Base-by-base conservation (phyloP, 345 rosid species). In the Raphanus raphanistrum region DNA sequence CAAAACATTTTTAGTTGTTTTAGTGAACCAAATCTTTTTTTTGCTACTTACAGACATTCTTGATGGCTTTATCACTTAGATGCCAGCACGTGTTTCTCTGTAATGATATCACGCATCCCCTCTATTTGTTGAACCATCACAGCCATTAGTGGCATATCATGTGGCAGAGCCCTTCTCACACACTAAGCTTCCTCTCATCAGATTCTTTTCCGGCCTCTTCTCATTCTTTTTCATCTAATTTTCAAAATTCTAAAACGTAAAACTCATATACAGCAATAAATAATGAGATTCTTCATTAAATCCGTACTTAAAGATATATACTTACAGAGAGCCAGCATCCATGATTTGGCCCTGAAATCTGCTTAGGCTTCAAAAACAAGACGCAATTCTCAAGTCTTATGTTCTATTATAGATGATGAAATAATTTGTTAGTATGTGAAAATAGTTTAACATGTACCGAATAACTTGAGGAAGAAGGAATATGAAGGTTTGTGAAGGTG, bases 31-130 rank as follows among this genome's bases (percentile, higher is more conserved):
- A 28, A 16, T 9, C 21, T 21, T 35, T 35, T 8, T 35, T 35
- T 1, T 16, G n/a, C 15, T 0, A 88, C 98, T 87, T 66, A 92
- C 97, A 90, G 8, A 89, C 88, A 28, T 81, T 88, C 85, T 92
- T 94, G 64, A 94, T 83, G 73, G 93, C 86, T 73, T 80, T 81
- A 66, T 94, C 97, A 82, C 97, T 92, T 12, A 94, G 91, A 84
- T 92, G 98, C 91, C 86, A 83, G n/a, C 31, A 90, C 72, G 4
- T 92, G 88, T 82, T 92, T 94, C 75, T 83, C 52, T 55, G 91
- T 89, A 63, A 88, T 79, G 62, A 89, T 76, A 29, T 89, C 97
- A 76, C 88, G 87, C 79, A 86, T 85, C 38, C 93, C 97, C 57
- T 88, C 90, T 17, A 84, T 70, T 26, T 90, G 96, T 79, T 94